Conservation (phyloP, 2,329 filamentous ascomycete genomes). For the Aaosphaeria pasadenensis region DNA sequence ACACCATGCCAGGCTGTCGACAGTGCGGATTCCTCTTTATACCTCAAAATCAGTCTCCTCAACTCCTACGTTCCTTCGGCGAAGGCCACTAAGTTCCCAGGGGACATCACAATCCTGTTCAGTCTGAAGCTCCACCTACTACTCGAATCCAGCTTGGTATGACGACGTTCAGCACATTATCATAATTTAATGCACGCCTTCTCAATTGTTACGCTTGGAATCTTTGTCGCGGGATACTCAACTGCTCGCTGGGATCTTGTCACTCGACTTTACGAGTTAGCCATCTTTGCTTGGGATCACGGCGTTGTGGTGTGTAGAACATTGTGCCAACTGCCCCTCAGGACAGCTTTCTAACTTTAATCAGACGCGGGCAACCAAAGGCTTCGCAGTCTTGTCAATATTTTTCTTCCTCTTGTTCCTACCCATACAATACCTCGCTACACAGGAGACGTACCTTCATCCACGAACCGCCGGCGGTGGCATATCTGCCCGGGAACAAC, state of each 20-base stretch:
- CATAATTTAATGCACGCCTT: constrained; percentile 85
- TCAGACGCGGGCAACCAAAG: constrained; percentile 80
- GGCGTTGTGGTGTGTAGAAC: constrained; percentile 75
- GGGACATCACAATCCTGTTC: neutral
- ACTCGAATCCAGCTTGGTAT: constrained; percentile 14
- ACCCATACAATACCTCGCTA: constrained; percentile 79
- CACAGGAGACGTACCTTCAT: constrained; percentile 76
- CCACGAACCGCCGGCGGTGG: constrained; percentile 74
- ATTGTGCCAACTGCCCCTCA: neutral
- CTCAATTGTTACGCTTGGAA: constrained; percentile 90
- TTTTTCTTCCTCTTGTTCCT: constrained; percentile 83
- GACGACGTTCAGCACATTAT: constrained; percentile 7
- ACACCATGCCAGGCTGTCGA: no score
- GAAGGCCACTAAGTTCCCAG: neutral
- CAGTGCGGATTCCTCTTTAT: no score
- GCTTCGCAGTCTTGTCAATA: constrained; percentile 75
- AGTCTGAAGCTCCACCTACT: no score
- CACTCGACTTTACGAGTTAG: constrained; percentile 92
- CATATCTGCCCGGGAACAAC: constrained; percentile 91
- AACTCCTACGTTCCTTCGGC: no score
- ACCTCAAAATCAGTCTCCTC: no score
- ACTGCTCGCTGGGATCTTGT: constrained; percentile 99
- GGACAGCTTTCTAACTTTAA: neutral
- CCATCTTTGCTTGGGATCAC: constrained; percentile 98
- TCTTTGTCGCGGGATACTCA: constrained; percentile 99